A percentile compares a stretch with the other conserved stretches of the same genome.
phyloP scores from a whole-genome alignment of 495 filamentous ascomycete species.

The Penicillium canariense region DNA sequence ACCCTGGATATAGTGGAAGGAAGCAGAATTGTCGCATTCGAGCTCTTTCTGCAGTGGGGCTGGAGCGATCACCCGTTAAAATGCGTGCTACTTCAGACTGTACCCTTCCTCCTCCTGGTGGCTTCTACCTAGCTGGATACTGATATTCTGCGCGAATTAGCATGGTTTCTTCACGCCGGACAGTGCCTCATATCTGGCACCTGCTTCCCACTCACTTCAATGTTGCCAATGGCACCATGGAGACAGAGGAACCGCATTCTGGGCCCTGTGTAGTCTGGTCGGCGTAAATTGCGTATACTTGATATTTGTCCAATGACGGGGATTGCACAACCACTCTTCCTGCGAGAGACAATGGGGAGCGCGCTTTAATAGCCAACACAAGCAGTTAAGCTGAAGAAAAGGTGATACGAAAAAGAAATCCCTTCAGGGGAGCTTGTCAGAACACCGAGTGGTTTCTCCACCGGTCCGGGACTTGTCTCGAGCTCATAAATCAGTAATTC shows the following conservation, averaged over 20 bases:
- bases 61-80: not conserved
- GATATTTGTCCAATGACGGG: not conserved
- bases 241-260: constrained; percentile 31
- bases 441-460: not conserved
- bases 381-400: not conserved
- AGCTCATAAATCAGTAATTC: constrained; percentile 11
- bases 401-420: not conserved
- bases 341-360: not conserved
- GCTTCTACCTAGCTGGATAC: constrained; percentile 45
- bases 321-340: constrained; percentile 8
- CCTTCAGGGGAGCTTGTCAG: not conserved
- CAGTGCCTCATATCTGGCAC: not conserved
- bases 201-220: constrained; percentile 28
- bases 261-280: constrained; percentile 5
- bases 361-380: not conserved
- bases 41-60: constrained; percentile 47
- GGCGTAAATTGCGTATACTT: not conserved
- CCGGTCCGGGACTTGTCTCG: not conserved
- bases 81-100: not conserved
- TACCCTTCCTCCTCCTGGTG: not conserved
- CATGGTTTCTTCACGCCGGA: not conserved
- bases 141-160: constrained; percentile 43
- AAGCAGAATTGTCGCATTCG: constrained; percentile 36
- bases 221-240: constrained; percentile 34
- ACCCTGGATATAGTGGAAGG: constrained; percentile 50